A percentile compares a stretch with the other conserved stretches of the same genome.
phyloP scores from a whole-genome alignment of 805 yeast genomes.

The Wickerhamiella qilinensis region DNA sequence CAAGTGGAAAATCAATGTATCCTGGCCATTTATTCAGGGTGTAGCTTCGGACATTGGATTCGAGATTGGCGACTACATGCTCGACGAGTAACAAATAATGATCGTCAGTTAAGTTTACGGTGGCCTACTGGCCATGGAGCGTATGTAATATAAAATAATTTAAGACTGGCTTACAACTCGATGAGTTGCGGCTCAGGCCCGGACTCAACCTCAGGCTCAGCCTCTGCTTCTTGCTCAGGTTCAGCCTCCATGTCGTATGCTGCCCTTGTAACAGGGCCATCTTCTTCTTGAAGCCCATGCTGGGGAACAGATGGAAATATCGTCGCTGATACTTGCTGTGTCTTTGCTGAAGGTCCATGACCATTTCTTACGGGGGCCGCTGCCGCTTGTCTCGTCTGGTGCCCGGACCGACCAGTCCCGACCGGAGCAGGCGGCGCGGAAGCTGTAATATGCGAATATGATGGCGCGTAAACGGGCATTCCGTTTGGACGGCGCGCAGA shows the following conservation, averaged over 20 bases:
- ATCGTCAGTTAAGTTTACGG: background rate
- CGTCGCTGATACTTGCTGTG: background rate
- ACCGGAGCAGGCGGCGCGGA: background rate
- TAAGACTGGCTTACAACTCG: constrained; percentile 8
- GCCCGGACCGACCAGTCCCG: too few species aligned
- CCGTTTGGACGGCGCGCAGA: too few species aligned
- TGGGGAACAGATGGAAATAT: background rate
- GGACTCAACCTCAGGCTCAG: background rate
- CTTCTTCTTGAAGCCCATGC: background rate
- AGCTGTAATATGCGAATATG: background rate
- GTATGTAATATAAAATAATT: background rate
- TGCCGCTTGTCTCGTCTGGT: too few species aligned
- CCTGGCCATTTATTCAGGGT: constrained; percentile 45
- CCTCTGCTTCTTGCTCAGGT: background rate
- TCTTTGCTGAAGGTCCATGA: too few species aligned
- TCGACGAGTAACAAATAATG: constrained; percentile 15
- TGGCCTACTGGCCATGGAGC: background rate
- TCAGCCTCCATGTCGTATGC: background rate
- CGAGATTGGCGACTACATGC: constrained; percentile 46
- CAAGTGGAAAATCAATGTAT: constrained; percentile 64
- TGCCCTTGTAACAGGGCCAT: background rate
- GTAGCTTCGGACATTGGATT: constrained; percentile 51
- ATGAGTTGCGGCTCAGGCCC: constrained; percentile 8
- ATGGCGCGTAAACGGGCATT: background rate
- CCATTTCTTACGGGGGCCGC: too few species aligned